Evolutionary conservation across 2,329 filamentous ascomycete genomes (phyloP).

Genomic region (Acephala macrosclerotiorum): DNA sequence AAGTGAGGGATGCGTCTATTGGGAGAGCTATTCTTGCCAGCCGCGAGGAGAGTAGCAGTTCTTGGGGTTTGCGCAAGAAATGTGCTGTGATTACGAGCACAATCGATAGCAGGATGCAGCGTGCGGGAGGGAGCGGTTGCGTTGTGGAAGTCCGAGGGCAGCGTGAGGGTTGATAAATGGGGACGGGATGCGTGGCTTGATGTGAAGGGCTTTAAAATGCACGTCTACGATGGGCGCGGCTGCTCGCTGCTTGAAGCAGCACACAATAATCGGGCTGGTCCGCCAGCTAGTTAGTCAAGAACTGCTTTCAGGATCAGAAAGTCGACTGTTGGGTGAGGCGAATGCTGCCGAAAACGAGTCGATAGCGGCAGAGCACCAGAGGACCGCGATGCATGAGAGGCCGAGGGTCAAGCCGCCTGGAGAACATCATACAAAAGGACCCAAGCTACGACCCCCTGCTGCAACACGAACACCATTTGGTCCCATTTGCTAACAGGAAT

Average conservation of each 20-base stretch:
- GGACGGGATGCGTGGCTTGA: background rate
- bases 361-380: background rate
- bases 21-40: constrained; percentile 6
- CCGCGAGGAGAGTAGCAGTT: background rate
- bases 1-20: constrained; percentile 9
- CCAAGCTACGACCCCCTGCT: constrained; percentile 7
- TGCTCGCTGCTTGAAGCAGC: constrained; percentile 4
- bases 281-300: background rate
- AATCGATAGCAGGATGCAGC: constrained; percentile 3
- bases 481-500: background rate
- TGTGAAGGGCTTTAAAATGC: background rate
- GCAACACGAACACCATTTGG: constrained; percentile 15
- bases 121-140: background rate
- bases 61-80: background rate
- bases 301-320: background rate
- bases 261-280: background rate
- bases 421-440: constrained; percentile 11
- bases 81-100: background rate
- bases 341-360: background rate
- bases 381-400: background rate
- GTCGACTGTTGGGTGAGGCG: background rate
- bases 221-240: constrained; percentile 1
- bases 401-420: constrained; percentile 3
- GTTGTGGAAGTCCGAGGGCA: constrained; percentile 2
- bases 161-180: constrained; percentile 4